Percentiles rank a stretch among this genome's conserved stretches.
phyloP scores from a whole-genome alignment of 2,329 filamentous ascomycete genomes.

The Elsinoe batatas region DNA sequence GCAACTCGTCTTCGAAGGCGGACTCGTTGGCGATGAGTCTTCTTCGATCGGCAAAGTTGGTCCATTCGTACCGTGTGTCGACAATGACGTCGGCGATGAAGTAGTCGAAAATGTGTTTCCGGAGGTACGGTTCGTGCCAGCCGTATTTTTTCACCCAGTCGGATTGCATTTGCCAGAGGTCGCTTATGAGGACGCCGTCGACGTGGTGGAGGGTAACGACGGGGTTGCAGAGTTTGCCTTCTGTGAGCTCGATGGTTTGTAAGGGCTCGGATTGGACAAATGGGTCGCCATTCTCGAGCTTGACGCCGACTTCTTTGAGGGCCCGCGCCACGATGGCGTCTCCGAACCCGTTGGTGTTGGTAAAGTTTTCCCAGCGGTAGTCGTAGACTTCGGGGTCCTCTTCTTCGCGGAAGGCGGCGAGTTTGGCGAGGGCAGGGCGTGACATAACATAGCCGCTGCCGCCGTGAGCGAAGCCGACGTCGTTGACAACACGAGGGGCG shows the following conservation, averaged over 20 bases:
- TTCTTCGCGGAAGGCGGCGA: conserved; percentile 9
- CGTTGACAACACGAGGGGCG: conserved; percentile 27
- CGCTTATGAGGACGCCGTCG: conserved; percentile 21
- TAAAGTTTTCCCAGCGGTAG: conserved; percentile 30
- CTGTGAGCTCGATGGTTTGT: conserved; percentile 30
- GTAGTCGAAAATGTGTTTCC: conserved; percentile 25
- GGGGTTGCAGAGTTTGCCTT: conserved; percentile 34
- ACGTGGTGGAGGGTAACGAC: conserved; percentile 30
- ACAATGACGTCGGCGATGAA: conserved; percentile 25
- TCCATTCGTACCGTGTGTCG: conserved; percentile 25
- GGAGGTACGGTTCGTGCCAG: conserved; percentile 26
- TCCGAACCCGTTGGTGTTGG: conserved; percentile 43
- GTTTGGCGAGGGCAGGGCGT: conserved; percentile 26
- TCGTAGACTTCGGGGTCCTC: conserved; percentile 20
- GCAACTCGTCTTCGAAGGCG: conserved; percentile 17
- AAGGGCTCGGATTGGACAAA: conserved; percentile 36
- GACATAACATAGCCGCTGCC: conserved; percentile 40
- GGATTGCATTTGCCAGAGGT: conserved; percentile 25
- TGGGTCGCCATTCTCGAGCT: conserved; percentile 33
- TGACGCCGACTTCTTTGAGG: conserved; percentile 36
- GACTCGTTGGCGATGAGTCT: conserved; percentile 19
- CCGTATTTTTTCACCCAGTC: conserved; percentile 17
- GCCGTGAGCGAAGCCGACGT: conserved; percentile 38
- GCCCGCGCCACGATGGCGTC: conserved; percentile 44
- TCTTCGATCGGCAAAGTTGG: conserved; percentile 25